These are phyloP conservation scores for Xylaria nigripes DNA, from an alignment of 495 filamentous ascomycete species.

Conservation along the genomic window DNA sequence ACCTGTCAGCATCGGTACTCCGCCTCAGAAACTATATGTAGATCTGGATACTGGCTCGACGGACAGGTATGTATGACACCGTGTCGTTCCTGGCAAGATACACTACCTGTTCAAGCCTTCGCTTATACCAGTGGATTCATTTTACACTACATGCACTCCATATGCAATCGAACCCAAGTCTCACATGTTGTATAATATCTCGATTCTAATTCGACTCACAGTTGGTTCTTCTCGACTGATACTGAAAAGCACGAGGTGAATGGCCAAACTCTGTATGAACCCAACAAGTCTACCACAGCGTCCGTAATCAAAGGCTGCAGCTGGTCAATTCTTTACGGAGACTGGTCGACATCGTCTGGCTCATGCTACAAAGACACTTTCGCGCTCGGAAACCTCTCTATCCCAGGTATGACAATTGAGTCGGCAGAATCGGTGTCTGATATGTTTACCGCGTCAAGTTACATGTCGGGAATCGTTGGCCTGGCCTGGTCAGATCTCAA, in stretches of 20 bases:
- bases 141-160: background rate
- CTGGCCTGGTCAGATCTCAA: slow-evolving; percentile 29
- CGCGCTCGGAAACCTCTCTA: slow-evolving; percentile 39
- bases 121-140: background rate
- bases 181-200: background rate
- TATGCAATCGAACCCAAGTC: background rate
- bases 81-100: too few species aligned
- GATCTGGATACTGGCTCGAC: slow-evolving; percentile 71
- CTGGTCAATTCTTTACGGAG: slow-evolving; percentile 66
- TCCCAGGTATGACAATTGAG: slow-evolving; percentile 50
- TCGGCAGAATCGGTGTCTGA: slow-evolving; percentile 25
- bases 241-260: slow-evolving; percentile 33
- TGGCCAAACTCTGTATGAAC: slow-evolving; percentile 45
- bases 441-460: slow-evolving; percentile 18
- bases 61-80: slow-evolving; percentile 55
- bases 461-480: slow-evolving; percentile 33
- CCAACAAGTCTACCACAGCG: slow-evolving; percentile 55
- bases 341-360: slow-evolving; percentile 34
- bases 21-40: slow-evolving; percentile 54
- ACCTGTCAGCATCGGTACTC: slow-evolving; percentile 57
- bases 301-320: slow-evolving; percentile 38
- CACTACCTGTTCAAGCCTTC: background rate
- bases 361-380: slow-evolving; percentile 34
- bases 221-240: slow-evolving; percentile 56
- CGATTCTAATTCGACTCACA: slow-evolving; percentile 16